Evolutionary conservation across 176 grass and related monocot genomes (phyloP), one percentile per base, ranked within the genome.

Genomic region (Echinochloa phyllopogon): DNA sequence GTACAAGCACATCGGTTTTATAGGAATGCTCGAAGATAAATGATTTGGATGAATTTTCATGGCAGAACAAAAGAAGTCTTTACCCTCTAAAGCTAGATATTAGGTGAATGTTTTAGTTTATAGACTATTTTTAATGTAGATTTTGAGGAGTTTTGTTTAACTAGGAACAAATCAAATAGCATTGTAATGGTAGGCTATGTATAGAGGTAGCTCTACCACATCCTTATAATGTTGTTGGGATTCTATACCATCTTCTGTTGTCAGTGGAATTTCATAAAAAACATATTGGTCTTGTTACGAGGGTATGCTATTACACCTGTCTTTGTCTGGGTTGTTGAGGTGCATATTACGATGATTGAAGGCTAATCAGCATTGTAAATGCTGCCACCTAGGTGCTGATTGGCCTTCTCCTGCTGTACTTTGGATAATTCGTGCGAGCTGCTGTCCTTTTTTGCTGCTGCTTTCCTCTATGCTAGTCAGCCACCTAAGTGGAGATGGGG

Each of bases 251-350:
- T 80, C 13, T 80, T 47, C 38, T 66, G 5, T 47, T 23, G 5
- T 63, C 49, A 41, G 18, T 84, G 16, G 27, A 75, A 5, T 80
- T 80, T 40, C 55, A n/a, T 52, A 17, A 52, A 20, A 20, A 10
- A 14, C 8, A 23, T 29, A 55, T 39, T 88, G 24, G 38, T 72
- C 25, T 51, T 18, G 11, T 51, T 48, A 43, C 20, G 14, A 76
- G 21, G 29, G 59, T 82, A 38, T 82, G 43, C 40, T 82, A 50
- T 44, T 6, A 6, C 69, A 58, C 49, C 23, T 77, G 51, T 41
- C 21, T 50, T 60, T 77, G 47, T 41, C 3, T 76, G 29, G 14
- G 10, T 48, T 82, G 27, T 49, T 25, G 66, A 58, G 72, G 16
- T 70, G 38, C 11, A 68, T 77, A 21, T 74, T 65, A 41, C 2